phyloP scores from a whole-genome alignment of 2,329 filamentous ascomycete species.

The Aspergillus hiratsukae region DNA sequence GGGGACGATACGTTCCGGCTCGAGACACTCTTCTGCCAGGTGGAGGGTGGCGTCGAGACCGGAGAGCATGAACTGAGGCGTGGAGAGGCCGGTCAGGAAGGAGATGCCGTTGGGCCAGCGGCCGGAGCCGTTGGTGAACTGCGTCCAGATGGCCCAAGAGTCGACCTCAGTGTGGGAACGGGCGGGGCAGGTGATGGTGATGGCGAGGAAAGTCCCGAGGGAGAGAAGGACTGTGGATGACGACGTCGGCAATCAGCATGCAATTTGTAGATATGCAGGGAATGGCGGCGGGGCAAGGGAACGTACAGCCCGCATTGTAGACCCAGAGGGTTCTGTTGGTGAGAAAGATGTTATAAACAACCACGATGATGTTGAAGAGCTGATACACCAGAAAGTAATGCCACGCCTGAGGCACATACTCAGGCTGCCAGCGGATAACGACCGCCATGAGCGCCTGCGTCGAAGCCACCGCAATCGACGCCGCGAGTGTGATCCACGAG shows the following conservation, averaged over 20 bases:
- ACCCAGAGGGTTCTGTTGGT: slow-evolving; percentile 21
- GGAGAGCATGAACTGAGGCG: slow-evolving; percentile 22
- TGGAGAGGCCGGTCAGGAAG: slow-evolving; percentile 21
- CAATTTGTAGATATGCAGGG: no score
- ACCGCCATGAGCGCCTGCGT: slow-evolving; percentile 19
- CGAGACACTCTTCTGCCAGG: slow-evolving; percentile 20
- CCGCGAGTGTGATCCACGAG: slow-evolving; percentile 18
- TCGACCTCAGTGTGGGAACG: slow-evolving; percentile 11
- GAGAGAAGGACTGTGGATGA: slow-evolving; percentile 17
- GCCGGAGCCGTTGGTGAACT: slow-evolving; percentile 17
- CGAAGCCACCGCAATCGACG: slow-evolving; percentile 15
- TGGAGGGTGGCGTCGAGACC: slow-evolving; percentile 21
- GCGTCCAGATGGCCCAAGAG: slow-evolving; percentile 14
- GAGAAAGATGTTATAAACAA: slow-evolving; percentile 17
- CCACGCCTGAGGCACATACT: slow-evolving; percentile 16
- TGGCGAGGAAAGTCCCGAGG: slow-evolving; percentile 15
- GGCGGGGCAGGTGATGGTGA: slow-evolving; percentile 19
- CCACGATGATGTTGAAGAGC: slow-evolving; percentile 12
- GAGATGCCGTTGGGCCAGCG: slow-evolving; percentile 22
- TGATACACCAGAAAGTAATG: slow-evolving; percentile 21
- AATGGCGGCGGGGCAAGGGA: background rate
- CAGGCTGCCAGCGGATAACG: slow-evolving; percentile 17
- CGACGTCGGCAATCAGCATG: background rate
- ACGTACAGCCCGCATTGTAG: slow-evolving; percentile 19
- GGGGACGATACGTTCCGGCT: slow-evolving; percentile 20